phyloP scores from a whole-genome alignment of 2,329 filamentous ascomycete genomes.

The Claviceps capensis region DNA sequence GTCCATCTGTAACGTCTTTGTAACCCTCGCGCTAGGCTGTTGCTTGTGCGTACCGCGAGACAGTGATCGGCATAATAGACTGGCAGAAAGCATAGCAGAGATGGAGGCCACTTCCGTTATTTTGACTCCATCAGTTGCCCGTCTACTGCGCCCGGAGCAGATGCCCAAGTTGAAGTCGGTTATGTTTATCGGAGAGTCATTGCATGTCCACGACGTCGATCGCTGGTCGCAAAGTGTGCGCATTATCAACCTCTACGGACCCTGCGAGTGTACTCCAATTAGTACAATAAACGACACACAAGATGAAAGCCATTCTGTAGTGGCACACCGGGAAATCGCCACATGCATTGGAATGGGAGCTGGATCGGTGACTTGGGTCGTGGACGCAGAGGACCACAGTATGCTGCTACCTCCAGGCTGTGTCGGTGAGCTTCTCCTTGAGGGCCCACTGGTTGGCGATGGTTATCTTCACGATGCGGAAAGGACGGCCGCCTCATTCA shows the following conservation, averaged over 20 bases:
- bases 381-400: neutral
- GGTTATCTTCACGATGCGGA: constrained; percentile 1
- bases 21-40: constrained; percentile 3
- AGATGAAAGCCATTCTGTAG: too few relatives aligned
- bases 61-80: neutral
- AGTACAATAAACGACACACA: constrained; percentile 3
- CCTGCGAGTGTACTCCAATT: constrained; percentile 8
- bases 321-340: too few relatives aligned
- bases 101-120: neutral
- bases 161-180: neutral
- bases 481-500: neutral
- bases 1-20: constrained; percentile 1
- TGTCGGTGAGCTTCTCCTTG: constrained; percentile 3
- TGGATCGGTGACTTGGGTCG: constrained; percentile 1
- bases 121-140: constrained; percentile 1
- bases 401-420: neutral
- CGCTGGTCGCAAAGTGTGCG: constrained; percentile 3
- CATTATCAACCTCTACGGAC: constrained; percentile 11
- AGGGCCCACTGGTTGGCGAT: neutral
- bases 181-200: constrained; percentile 8
- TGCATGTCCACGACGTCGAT: neutral
- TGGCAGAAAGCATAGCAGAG: neutral
- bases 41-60: constrained; percentile 7
- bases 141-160: neutral
- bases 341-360: neutral